Percentiles rank a stretch among this genome's conserved stretches.
Conservation (phyloP, 257 asterid species). For the Petunia axillaris region DNA sequence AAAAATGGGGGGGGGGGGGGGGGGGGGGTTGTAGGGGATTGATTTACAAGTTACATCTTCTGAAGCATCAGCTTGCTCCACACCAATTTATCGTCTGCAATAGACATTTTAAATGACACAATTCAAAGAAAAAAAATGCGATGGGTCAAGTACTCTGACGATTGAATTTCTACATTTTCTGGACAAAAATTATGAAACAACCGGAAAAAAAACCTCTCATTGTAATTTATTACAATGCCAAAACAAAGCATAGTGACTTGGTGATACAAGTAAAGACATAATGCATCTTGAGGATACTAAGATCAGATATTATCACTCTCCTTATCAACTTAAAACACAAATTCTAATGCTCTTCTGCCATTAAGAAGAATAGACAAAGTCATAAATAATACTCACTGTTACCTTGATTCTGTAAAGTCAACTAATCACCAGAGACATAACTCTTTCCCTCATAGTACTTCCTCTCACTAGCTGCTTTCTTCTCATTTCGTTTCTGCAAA, state of each 20-base stretch:
- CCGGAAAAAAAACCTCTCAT: neutral
- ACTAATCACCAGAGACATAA: conserved; percentile 73
- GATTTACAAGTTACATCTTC: conserved; percentile 4
- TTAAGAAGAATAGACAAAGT: conserved; percentile 5
- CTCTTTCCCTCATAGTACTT: conserved; percentile 84
- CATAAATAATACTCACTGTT: conserved; percentile 32
- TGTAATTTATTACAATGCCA: conserved; percentile 15
- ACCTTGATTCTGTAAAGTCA: conserved; percentile 40
- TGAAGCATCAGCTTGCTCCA: conserved; percentile 18
- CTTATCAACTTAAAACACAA: neutral
- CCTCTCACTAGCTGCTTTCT: conserved; percentile 82
- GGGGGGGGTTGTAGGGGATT: neutral
- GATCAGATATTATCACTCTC: neutral
- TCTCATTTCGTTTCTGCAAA: conserved; percentile 89
- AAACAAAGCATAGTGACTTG: neutral
- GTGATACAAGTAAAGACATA: neutral
- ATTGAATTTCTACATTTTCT: neutral
- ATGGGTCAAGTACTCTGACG: neutral
- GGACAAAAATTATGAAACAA: neutral
- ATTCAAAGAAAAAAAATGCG: neutral
- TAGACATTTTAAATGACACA: conserved; percentile 8
- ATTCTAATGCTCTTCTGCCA: neutral
- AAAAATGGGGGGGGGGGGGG: neutral
- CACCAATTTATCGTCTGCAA: conserved; percentile 16
- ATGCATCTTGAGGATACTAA: conserved; percentile 18